phyloP scores from a whole-genome alignment of 208 protist species.

The Entamoeba dispar region DNA sequence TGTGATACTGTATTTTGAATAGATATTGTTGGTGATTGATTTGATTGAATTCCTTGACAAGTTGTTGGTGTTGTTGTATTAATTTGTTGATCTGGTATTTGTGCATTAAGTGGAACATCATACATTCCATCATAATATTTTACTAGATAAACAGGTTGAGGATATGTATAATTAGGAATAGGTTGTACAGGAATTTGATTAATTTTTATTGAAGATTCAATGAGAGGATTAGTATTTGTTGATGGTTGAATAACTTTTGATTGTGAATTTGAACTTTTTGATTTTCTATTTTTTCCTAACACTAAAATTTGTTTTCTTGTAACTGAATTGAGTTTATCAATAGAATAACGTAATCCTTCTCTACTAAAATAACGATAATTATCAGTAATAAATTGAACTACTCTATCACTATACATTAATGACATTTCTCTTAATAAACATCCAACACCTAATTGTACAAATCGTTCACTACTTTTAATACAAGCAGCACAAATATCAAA shows the following conservation, averaged over 20 bases:
- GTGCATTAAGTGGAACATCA: neutral
- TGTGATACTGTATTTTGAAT: too few relatives aligned
- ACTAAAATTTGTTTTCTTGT: neutral
- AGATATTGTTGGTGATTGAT: too few relatives aligned
- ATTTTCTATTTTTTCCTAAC: neutral
- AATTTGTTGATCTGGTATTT: neutral
- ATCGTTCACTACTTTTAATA: neutral
- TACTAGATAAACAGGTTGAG: neutral
- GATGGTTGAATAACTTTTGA: too few relatives aligned
- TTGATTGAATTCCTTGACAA: neutral
- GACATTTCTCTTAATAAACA: neutral
- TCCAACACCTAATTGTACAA: neutral
- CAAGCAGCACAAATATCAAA: neutral
- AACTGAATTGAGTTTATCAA: neutral
- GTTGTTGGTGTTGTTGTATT: neutral
- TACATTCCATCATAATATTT: neutral
- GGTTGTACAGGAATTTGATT: neutral
- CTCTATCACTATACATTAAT: neutral
- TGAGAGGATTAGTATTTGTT: too few relatives aligned
- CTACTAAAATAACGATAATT: neutral
- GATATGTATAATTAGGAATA: neutral
- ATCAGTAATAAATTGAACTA: neutral
- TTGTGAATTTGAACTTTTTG: neutral
- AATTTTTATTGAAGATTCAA: too few relatives aligned
- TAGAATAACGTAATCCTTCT: neutral